Conservation (phyloP, 352 stramenopile genomes). For the Pythium insidiosum region DNA sequence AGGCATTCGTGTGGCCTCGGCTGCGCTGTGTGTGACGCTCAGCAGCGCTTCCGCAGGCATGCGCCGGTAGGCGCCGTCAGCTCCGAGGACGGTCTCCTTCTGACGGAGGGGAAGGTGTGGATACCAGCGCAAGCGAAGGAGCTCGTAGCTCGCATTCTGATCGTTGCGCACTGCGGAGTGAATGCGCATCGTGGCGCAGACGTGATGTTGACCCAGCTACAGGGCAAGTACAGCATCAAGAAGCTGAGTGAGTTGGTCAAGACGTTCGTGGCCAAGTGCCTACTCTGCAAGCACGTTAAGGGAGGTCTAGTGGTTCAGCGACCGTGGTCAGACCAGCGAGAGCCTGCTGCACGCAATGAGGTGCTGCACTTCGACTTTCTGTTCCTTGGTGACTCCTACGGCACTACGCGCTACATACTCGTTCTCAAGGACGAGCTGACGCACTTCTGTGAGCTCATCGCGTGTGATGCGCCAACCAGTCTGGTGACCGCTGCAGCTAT, state of each 20-base stretch:
- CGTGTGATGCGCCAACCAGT: conserved; percentile 4
- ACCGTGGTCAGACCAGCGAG: neutral
- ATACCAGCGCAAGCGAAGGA: conserved; percentile 4
- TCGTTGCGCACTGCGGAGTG: conserved; percentile 6
- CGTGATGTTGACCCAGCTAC: neutral
- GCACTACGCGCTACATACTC: conserved; percentile 1
- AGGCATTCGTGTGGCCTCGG: conserved; percentile 2
- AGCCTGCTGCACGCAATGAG: no score
- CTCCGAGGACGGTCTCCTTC: neutral
- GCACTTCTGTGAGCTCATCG: no score
- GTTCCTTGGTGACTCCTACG: no score
- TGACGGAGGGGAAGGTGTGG: conserved; percentile 7
- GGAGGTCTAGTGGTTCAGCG: no score
- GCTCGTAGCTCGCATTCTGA: neutral
- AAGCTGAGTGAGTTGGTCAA: neutral
- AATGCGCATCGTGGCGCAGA: conserved; percentile 1
- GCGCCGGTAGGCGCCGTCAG: neutral
- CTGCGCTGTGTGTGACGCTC: neutral
- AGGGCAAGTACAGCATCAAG: neutral
- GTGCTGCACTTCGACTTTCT: no score
- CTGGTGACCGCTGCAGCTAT: neutral
- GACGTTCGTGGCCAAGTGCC: neutral
- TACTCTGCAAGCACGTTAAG: no score
- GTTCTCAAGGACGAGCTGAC: no score
- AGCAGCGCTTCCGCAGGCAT: neutral